phyloP scores from a whole-genome alignment of 2,329 filamentous ascomycete species.

The Sclerotinia spermophila region DNA sequence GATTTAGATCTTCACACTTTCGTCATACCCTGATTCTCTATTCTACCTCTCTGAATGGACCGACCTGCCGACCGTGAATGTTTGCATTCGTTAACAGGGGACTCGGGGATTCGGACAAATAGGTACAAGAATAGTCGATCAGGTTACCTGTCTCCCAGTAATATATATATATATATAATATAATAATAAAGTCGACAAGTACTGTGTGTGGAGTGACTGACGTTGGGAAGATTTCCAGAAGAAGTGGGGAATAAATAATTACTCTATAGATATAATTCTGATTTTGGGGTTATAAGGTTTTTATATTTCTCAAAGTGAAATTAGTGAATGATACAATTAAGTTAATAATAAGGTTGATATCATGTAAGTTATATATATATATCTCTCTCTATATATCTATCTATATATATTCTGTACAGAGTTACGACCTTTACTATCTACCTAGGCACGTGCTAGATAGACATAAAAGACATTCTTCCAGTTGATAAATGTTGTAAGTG shows the following conservation, averaged over 20 bases:
- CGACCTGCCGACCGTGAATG: conserved; percentile 8
- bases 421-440: not conserved
- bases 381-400: too few species aligned
- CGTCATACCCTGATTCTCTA: not conserved
- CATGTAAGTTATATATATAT: too few species aligned
- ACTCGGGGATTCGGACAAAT: not conserved
- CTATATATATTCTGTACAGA: too few species aligned
- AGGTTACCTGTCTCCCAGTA: not conserved
- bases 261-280: too few species aligned
- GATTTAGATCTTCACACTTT: conserved; percentile 1
- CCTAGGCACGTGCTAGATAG: not conserved
- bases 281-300: not conserved
- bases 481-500: not conserved
- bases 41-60: not conserved
- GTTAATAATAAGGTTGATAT: not conserved
- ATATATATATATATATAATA: too few species aligned
- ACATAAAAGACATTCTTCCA: not conserved
- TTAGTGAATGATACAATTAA: too few species aligned
- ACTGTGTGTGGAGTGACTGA: not conserved
- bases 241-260: not conserved
- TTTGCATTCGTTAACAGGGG: conserved; percentile 3
- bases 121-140: conserved; percentile 1
- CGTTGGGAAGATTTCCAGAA: not conserved
- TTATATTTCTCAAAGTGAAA: not conserved
- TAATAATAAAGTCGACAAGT: not conserved